Evolutionary conservation across 768 basidiomycete species (phyloP), one percentile per base, ranked within the genome.

Genomic region (Ramaria rubella): DNA sequence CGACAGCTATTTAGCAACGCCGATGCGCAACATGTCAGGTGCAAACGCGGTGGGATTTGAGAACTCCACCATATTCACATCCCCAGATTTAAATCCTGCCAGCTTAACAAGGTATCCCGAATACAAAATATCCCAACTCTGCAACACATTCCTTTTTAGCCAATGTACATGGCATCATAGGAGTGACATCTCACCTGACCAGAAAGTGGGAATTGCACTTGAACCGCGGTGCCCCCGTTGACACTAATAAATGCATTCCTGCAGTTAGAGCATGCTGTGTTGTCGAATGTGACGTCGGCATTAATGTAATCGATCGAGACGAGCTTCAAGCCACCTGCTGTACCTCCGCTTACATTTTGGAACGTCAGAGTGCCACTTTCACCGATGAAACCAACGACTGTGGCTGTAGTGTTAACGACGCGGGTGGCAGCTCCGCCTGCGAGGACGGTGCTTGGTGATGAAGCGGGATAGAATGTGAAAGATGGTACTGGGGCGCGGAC

Each of bases 301-400:
- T 79, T 79, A 58, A 77, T 77, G 58, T 77, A 79, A 62, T 77
- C 75, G 36, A 78, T 63, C 11, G 75, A 68, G 21, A 79, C 59
- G 14, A 75, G 68, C 59, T 74, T 77, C 2, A 70, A 75, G 14
- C 76, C 77, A 24, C 76, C 76, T 6, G 66, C 58, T 2, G 64
- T 49, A 1, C 75, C 76, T 29, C 75, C 76, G 55, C 76, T 73
- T 58, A 78, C 69, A 52, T 66, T 63, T 43, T 71, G 70, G 56
- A 78, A 62, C 27, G 74, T 76, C 24, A 79, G 64, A 2, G 70
- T 76, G 8, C 76, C 76, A 5, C 75, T 76, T 12, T 72, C 69
- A 2, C 77, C 64, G n/a, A 65, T 57, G 52, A 57, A 72, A 1
- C 74, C 75, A 23, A 75, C 74, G 14, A 74, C 72, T 15, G 71